Percentiles rank a stretch among this genome's conserved stretches.
Evolutionary conservation across 2,329 filamentous ascomycete genomes (phyloP).

Genomic region (Laburnicola sp.): DNA sequence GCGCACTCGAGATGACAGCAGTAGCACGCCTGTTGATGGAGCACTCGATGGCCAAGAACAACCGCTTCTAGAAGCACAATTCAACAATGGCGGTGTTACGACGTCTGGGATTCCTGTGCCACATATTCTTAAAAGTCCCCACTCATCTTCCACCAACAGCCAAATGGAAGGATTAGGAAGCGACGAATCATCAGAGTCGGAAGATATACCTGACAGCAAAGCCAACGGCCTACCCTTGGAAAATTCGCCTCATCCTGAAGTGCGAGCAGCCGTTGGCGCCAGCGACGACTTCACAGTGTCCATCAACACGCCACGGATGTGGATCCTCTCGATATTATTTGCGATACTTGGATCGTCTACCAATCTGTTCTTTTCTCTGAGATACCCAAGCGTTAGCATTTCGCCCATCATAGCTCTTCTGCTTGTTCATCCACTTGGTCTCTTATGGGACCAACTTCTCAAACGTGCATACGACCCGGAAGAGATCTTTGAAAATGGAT

Average conservation of each 20-base stretch:
- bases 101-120: conserved; percentile 27
- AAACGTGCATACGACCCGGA: conserved; percentile 62
- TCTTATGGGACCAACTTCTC: conserved; percentile 74
- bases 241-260: conserved; percentile 76
- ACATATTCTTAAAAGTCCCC: conserved; percentile 28
- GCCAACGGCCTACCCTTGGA: conserved; percentile 60
- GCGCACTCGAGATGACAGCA: conserved; percentile 31
- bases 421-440: conserved; percentile 80
- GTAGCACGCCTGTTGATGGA: conserved; percentile 29
- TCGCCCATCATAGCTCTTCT: conserved; percentile 85
- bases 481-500: conserved; percentile 63
- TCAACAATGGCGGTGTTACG: conserved; percentile 34
- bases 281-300: conserved; percentile 76
- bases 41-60: conserved; percentile 33
- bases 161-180: conserved; percentile 22
- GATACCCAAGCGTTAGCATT: conserved; percentile 88
- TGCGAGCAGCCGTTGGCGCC: conserved; percentile 76
- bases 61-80: conserved; percentile 36
- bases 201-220: conserved; percentile 40
- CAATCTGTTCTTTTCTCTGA: conserved; percentile 84
- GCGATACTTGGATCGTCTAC: conserved; percentile 79
- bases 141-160: conserved; percentile 38
- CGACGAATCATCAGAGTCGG: conserved; percentile 41
- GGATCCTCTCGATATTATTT: conserved; percentile 77
- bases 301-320: conserved; percentile 87